Percentiles rank a stretch among this genome's conserved stretches.
These are phyloP conservation scores for Phytophthora ohioensis DNA, from an alignment of 352 stramenopile species.

Conservation along the genomic window DNA sequence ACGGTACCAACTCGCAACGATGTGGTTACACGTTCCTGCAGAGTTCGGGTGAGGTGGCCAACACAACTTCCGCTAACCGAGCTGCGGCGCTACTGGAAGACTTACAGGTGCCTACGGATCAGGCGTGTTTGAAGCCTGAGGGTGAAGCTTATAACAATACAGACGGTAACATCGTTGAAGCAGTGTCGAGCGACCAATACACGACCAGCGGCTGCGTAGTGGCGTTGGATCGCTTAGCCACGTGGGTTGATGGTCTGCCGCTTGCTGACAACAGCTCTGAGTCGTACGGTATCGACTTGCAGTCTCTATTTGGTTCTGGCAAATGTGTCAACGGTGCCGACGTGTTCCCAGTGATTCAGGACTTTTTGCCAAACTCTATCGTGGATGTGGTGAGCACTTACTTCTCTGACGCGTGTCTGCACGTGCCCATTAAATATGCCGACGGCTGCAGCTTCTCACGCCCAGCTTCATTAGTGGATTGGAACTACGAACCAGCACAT, in stretches of 20 bases:
- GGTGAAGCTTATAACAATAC: constrained; percentile 57
- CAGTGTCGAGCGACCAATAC: constrained; percentile 27
- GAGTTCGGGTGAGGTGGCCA: constrained; percentile 33
- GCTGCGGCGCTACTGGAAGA: constrained; percentile 49
- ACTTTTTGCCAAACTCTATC: constrained; percentile 46
- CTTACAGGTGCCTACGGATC: constrained; percentile 61
- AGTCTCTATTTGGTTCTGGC: constrained; percentile 48
- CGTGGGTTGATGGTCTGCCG: constrained; percentile 54
- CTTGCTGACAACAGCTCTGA: constrained; percentile 39
- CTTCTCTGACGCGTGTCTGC: constrained; percentile 58
- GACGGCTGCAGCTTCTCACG: constrained; percentile 62
- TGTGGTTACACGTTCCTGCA: constrained; percentile 66
- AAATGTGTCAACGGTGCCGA: constrained; percentile 55
- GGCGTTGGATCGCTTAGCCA: constrained; percentile 54
- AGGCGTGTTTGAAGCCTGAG: constrained; percentile 63
- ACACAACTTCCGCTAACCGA: constrained; percentile 47
- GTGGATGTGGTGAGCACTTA: constrained; percentile 38
- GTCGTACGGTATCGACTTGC: constrained; percentile 45
- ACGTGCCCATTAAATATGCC: constrained; percentile 60
- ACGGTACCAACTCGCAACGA: constrained; percentile 48
- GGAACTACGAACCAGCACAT: constrained; percentile 54
- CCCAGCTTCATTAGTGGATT: constrained; percentile 55
- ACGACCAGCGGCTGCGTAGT: constrained; percentile 59
- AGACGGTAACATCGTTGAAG: constrained; percentile 36
- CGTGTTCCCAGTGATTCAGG: constrained; percentile 47